Conservation (phyloP, 805 yeast species). For the Peterozyma xylosa region DNA sequence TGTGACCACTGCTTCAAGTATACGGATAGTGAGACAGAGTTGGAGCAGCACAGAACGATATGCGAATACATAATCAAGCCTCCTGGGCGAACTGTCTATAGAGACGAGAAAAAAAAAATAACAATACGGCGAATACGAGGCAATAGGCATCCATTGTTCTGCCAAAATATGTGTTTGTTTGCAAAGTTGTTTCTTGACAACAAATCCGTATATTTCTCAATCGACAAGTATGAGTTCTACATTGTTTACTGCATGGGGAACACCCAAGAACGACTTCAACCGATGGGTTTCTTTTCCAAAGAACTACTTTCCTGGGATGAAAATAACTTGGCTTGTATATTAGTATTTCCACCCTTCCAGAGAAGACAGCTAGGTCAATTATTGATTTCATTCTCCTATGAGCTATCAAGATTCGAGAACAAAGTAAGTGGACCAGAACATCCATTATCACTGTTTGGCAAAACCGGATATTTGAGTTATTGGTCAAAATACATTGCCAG, state of each 20-base stretch:
- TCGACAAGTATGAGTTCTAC: conserved; percentile 76
- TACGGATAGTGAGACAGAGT: conserved; percentile 35
- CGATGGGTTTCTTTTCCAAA: conserved; percentile 91
- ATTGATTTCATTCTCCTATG: conserved; percentile 78
- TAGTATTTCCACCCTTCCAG: conserved; percentile 91
- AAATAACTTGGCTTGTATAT: conserved; percentile 85
- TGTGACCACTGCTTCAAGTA: conserved; percentile 87
- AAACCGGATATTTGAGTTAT: conserved; percentile 58
- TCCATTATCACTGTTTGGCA: conserved; percentile 82
- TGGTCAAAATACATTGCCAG: conserved; percentile 58
- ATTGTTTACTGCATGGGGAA: conserved; percentile 35
- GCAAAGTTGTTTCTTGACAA: conserved; percentile 86
- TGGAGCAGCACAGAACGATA: conserved; percentile 39
- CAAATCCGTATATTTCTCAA: conserved; percentile 77
- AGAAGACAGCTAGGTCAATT: conserved; percentile 69
- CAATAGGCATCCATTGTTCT: conserved; percentile 50
- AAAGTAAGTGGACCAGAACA: conserved; percentile 82
- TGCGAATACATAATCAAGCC: conserved; percentile 35
- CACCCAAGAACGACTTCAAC: conserved; percentile 16
- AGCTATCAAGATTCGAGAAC: conserved; percentile 58
- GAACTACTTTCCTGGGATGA: conserved; percentile 74
- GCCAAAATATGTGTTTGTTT: conserved; percentile 78
- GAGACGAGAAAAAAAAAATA: conserved; percentile 37
- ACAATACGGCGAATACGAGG: conserved; percentile 68
- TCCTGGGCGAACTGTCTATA: conserved; percentile 69